Evolutionary conservation across 2,329 filamentous ascomycete genomes (phyloP).

Genomic region (Alternaria ethzedia): DNA sequence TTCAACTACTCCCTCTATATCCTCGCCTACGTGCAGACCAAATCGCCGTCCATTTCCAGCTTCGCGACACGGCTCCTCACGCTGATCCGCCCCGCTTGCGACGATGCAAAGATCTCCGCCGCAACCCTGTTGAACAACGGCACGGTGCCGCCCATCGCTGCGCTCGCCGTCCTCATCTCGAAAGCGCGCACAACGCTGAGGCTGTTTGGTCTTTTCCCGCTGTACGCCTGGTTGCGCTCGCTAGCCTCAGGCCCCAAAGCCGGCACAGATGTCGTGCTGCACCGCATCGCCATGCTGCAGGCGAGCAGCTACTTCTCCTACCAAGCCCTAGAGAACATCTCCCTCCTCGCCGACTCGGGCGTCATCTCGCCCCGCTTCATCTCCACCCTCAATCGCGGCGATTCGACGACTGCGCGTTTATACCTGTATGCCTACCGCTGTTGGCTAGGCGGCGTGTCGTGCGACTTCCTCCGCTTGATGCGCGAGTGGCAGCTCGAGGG

Average conservation of each 20-base stretch:
- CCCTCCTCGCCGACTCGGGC: constrained; percentile 51
- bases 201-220: constrained; percentile 51
- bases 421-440: constrained; percentile 52
- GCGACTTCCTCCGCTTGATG: constrained; percentile 52
- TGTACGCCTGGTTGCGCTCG: constrained; percentile 54
- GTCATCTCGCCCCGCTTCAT: constrained; percentile 47
- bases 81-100: constrained; percentile 40
- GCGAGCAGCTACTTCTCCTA: constrained; percentile 52
- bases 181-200: constrained; percentile 53
- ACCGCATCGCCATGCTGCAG: constrained; percentile 51
- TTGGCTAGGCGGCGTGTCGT: constrained; percentile 52
- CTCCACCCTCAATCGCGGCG: constrained; percentile 45
- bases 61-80: constrained; percentile 40
- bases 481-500: constrained; percentile 53
- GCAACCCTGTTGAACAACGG: constrained; percentile 34
- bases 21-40: constrained; percentile 52
- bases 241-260: constrained; percentile 51
- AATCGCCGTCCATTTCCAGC: constrained; percentile 40
- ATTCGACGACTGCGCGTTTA: constrained; percentile 43
- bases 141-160: constrained; percentile 41
- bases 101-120: constrained; percentile 30
- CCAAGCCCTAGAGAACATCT: constrained; percentile 54
- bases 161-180: constrained; percentile 49
- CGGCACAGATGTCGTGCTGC: constrained; percentile 51
- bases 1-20: constrained; percentile 57